Evolutionary conservation across 2,329 filamentous ascomycete species (phyloP), one percentile per base, ranked within the genome.

Genomic region (Arthrobotrys musiformis): DNA sequence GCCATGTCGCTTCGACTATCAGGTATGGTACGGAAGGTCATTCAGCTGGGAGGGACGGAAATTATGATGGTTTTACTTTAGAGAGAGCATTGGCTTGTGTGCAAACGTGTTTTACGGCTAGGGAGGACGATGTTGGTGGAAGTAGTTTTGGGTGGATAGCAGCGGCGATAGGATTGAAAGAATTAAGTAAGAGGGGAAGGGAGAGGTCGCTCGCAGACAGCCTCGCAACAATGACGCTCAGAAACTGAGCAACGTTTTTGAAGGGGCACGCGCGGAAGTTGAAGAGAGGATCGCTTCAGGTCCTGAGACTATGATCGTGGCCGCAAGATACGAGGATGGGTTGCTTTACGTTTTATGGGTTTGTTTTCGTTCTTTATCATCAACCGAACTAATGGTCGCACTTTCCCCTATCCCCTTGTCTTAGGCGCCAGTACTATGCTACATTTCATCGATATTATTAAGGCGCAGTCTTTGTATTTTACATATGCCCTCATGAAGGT

Each of bases 71-170:
- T 8, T 85, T 87, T 78, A 83, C 84, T 1, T 79, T 88, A 26
- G 86, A 85, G 26, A 82, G 85, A 13, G 85, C 86, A 4, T 84
- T 88, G 67, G 87, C 87, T 11, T 81, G 62, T 4, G 68, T 77
- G 6, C 80, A 82, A 11, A 80, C 79, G 1, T 80, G 79, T 46
- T 80, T 81, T 30, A 78, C 80, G 28, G 70, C 81, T 1, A 83
- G 83, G 0, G 79, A 83, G 70, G 76, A 78, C 48, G 61, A 54
- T 44, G 74, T 62, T 6, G 62, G 44, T 63, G 70, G 88, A 68
- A 81, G 83, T 78, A 88, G 87, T 78, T 89, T 88, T 81, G 84
- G 83, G 78, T 89, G 88, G 81, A 82, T 89, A 15, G 85, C 86
- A 70, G 86, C 86, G 3, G 84, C 84, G 0, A 84, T 86, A 0